Evolutionary conservation across 129 eudicot species (phyloP), one percentile per base, ranked within the genome.

Genomic region (Tagetes patula): DNA sequence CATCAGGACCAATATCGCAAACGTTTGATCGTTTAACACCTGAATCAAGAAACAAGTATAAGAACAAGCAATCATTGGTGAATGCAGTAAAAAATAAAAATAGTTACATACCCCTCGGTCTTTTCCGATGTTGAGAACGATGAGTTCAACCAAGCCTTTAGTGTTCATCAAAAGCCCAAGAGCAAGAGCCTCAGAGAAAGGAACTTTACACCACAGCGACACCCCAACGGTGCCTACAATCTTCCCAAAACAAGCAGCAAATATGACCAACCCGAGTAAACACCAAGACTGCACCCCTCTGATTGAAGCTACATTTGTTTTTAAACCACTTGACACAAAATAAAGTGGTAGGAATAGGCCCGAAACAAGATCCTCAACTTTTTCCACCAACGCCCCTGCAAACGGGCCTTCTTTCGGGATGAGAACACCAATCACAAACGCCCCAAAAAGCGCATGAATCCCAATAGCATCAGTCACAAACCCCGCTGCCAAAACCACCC

Each of bases 391-490:
- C 1, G 92, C 95, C 41, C 83, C 90, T 0, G 97, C 91, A 42
- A 91, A 83, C 13, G 95, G 87, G 8, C 95, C 97, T 54, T 88
- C 90, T 46, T 88, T 88, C 0, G 97, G 97, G n/a, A 86, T 85
- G 27, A 88, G 83, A 66, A 91, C 85, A 3, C 95, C 97, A 6
- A 88, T 81, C 54, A 91, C 95, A 68, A 88, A 91, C 8, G 92
- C 97, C 75, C 95, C 97, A 8, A 91, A 91, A 43, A 91, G 80
- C 3, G 97, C 97, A 67, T 91, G 97, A 43, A 91, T 91, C 48
- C 95, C 97, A 7, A 86, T 91, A 9, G 84, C 39, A 67, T 91
- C 97, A 0, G 97, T 91, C 13, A 84, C 82, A 6, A 88, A 80
- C 3, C 88, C 88, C 1, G 97, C 97, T 2, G 92, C 95, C 77